Evolutionary conservation across 345 rosid species (phyloP).

Genomic region (Streptanthus diversifolius): DNA sequence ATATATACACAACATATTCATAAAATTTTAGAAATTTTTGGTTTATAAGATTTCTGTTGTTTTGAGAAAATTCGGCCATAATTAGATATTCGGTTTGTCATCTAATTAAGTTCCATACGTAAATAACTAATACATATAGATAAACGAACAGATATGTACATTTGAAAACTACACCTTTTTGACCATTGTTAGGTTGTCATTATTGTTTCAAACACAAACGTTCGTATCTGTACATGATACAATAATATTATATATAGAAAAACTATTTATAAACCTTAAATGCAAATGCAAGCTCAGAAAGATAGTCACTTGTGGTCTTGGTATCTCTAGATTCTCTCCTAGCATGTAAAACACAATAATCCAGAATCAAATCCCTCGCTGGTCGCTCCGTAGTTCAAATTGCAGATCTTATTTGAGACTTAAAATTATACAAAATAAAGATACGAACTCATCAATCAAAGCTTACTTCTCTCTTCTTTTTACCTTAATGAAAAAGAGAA

Average conservation of each 20-base stretch:
- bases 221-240: neutral
- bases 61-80: no score
- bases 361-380: neutral
- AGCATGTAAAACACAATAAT: neutral
- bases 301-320: neutral
- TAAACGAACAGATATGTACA: no score
- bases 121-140: no score
- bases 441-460: neutral
- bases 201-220: no score
- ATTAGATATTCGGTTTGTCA: no score
- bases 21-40: no score
- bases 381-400: neutral
- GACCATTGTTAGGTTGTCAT: no score
- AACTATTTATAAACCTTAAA: neutral
- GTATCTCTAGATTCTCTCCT: neutral
- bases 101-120: no score
- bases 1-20: neutral
- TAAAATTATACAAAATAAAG: neutral
- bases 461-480: neutral
- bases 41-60: no score
- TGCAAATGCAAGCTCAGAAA: neutral
- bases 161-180: no score
- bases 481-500: neutral
- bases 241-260: neutral
- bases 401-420: neutral